A percentile compares a stretch with the other conserved stretches of the same genome.
Conservation (phyloP, 2,329 filamentous ascomycete genomes). For the Penicillium sp. region DNA sequence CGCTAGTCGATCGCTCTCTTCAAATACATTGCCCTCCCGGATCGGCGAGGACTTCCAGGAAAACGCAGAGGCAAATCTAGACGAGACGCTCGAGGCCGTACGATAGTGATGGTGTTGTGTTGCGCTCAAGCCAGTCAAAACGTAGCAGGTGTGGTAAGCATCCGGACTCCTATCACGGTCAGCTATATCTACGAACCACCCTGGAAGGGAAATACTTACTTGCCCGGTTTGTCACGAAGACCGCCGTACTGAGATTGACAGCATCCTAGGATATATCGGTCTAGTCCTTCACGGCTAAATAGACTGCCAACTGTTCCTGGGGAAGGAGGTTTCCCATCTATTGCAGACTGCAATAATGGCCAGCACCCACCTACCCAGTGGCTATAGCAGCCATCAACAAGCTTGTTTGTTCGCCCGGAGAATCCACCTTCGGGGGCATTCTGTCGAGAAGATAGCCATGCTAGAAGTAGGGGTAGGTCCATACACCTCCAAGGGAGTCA, state of each 20-base stretch:
- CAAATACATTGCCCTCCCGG: slow-evolving; percentile 57
- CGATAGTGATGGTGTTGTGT: slow-evolving; percentile 63
- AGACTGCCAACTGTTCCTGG: slow-evolving; percentile 31
- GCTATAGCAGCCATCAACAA: slow-evolving; percentile 96
- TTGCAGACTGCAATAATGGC: slow-evolving; percentile 77
- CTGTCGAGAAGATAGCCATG: slow-evolving; percentile 86
- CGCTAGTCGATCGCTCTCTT: slow-evolving; percentile 63
- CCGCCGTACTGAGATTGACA: slow-evolving; percentile 77
- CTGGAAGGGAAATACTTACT: slow-evolving; percentile 51
- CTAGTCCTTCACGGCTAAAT: slow-evolving; percentile 81
- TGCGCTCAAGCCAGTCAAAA: slow-evolving; percentile 76
- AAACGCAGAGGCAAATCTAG: slow-evolving; percentile 35
- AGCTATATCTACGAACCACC: slow-evolving; percentile 12
- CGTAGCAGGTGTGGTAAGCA: slow-evolving; percentile 90
- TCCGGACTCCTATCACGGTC: slow-evolving; percentile 57
- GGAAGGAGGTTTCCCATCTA: slow-evolving; percentile 50
- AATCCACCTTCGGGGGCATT: slow-evolving; percentile 89
- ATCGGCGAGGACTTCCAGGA: slow-evolving; percentile 38
- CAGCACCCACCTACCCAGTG: slow-evolving; percentile 97
- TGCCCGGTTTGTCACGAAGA: slow-evolving; percentile 86
- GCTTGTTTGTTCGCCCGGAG: slow-evolving; percentile 90
- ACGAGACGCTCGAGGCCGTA: slow-evolving; percentile 32
- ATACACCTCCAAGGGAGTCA: slow-evolving; percentile 56
- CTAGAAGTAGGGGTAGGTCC: slow-evolving; percentile 68
- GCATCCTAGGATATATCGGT: slow-evolving; percentile 83